Conservation (phyloP, 129 eudicot genomes). For the Silybum marianum region DNA sequence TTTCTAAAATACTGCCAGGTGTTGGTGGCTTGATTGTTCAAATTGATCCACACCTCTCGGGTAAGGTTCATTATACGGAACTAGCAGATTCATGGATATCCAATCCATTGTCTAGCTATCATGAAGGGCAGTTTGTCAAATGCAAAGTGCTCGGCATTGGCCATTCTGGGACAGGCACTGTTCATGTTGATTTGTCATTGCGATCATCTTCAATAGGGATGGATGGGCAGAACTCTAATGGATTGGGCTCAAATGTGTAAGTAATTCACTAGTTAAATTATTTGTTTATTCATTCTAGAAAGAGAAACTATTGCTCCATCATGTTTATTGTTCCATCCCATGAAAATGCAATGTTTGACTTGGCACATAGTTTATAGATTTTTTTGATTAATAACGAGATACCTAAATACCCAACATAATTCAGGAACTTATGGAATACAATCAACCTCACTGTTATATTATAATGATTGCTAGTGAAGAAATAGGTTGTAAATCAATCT, state of each 20-base stretch:
- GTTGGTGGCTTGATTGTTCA: slow-evolving; percentile 89
- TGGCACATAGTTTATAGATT: background rate
- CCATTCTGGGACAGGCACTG: slow-evolving; percentile 55
- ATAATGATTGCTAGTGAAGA: no score
- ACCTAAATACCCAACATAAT: background rate
- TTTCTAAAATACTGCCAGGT: slow-evolving; percentile 82
- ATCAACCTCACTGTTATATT: background rate
- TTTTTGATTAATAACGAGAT: background rate
- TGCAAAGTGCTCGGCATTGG: slow-evolving; percentile 69
- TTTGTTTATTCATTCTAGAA: background rate
- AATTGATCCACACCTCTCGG: slow-evolving; percentile 70
- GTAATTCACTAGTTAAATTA: slow-evolving; percentile 12
- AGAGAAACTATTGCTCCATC: background rate
- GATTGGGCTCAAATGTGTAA: slow-evolving; percentile 34
- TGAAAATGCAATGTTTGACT: background rate
- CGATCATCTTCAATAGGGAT: slow-evolving; percentile 41
- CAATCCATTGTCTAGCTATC: slow-evolving; percentile 73
- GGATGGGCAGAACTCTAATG: background rate
- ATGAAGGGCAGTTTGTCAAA: slow-evolving; percentile 85
- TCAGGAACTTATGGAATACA: background rate
- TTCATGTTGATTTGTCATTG: slow-evolving; percentile 79
- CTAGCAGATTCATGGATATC: slow-evolving; percentile 59
- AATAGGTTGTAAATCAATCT: no score
- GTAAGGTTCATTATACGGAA: slow-evolving; percentile 90
- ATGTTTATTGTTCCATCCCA: background rate